Base-by-base conservation (phyloP, 352 stramenopile genomes). In the Pythium myriotylum region DNA sequence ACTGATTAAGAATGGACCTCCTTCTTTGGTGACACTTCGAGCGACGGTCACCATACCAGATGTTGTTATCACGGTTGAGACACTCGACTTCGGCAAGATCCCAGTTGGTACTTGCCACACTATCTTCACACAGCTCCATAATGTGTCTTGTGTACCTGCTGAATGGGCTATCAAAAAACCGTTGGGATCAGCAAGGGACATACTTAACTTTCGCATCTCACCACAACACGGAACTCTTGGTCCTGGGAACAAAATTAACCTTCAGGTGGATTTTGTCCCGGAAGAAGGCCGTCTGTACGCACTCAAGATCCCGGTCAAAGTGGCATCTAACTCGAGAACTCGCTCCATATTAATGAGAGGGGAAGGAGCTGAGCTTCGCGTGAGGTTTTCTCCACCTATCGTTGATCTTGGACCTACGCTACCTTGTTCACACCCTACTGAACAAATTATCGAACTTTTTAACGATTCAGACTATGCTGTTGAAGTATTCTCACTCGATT, bases 131-230 rank as follows among this genome's bases (percentile, higher is more conserved):
- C 90, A 98, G 61, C 62, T 98, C 3, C 78, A 95, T n/a, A 98
- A 98, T 65, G 69, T 78, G 8, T 92, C 89, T 0, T 86, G 76
- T 9, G 91, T 98, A 17, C 61, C 81, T 23, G 89, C 88, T 0
- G 89, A 97, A 42, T 98, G 95, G 95, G 73, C 79, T 6, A 85
- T 98, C 35, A 97, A 97, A 70, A 95, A 92, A 51, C 76, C 89
- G 14, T 92, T 96, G 70, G 87, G 88, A 1, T 91, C 84, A 6
- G 74, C 81, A 3, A 79, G 80, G 32, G 94, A 98, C 54, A 60
- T 90, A 41, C 43, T 50, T 1, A 81, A 91, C 55, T 98, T 98
- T 49, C 77, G 74, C 4, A 77, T 97, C 14, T 81, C 72, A 10
- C 92, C 92, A 0, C 74, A 72, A 32, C 82, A 62, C 32, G 94